Evolutionary conservation across 2,329 filamentous ascomycete genomes (phyloP).

Genomic region (Fusarium foetens): DNA sequence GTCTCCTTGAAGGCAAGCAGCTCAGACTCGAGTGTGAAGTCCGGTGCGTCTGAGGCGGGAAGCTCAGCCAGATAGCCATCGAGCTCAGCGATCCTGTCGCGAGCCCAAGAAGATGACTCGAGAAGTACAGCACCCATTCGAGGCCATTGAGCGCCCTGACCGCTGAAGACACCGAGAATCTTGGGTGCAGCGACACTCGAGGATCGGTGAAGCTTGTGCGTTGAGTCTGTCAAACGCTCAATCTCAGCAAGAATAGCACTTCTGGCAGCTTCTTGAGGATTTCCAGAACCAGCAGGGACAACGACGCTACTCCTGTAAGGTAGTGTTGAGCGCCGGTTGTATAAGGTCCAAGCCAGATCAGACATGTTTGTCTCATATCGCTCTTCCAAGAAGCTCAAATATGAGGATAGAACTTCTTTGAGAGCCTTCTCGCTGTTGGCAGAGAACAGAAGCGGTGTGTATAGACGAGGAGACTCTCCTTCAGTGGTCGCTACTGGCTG

Average conservation of each 20-base stretch:
- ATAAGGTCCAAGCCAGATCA: background rate
- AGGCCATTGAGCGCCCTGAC: conserved; percentile 17
- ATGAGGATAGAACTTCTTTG: background rate
- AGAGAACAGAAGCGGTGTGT: background rate
- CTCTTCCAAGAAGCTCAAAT: background rate
- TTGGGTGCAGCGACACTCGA: background rate
- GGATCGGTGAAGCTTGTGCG: background rate
- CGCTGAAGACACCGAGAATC: conserved; percentile 1
- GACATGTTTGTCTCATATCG: background rate
- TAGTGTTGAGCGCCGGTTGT: background rate
- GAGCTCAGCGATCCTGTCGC: background rate
- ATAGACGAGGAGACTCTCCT: background rate
- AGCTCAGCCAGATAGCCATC: background rate
- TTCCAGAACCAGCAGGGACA: background rate
- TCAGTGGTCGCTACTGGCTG: too few relatives aligned
- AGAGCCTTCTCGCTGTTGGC: conserved; percentile 1
- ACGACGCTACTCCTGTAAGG: background rate
- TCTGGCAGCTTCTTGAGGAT: background rate
- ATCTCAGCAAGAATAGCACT: background rate
- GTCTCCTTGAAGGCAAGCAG: background rate
- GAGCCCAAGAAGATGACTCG: background rate
- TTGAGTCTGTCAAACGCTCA: background rate
- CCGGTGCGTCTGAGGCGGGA: background rate
- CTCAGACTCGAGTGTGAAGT: background rate
- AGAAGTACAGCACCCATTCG: background rate